These are phyloP conservation scores for Backusella sp. DNA, from an alignment of 192 early-diverging fungal genomes.

Conservation along the genomic window DNA sequence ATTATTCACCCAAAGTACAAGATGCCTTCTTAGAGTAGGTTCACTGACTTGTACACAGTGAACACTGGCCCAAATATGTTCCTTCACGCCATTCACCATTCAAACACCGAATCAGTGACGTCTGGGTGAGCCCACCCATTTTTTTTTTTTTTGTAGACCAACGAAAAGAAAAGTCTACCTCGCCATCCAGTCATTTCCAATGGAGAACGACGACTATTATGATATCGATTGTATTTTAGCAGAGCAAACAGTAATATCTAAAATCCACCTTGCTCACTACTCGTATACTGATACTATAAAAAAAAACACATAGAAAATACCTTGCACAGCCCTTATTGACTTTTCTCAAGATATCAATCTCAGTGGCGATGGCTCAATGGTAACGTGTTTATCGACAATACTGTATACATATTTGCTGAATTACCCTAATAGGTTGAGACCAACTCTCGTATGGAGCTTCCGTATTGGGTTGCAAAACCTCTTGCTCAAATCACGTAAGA, in stretches of 20 bases:
- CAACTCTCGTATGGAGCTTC: slow-evolving; percentile 37
- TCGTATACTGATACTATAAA: not conserved
- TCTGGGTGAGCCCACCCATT: too few relatives aligned
- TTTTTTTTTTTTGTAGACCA: too few relatives aligned
- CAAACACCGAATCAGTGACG: too few relatives aligned
- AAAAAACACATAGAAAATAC: slow-evolving; percentile 24
- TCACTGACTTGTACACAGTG: too few relatives aligned
- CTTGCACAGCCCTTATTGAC: slow-evolving; percentile 23
- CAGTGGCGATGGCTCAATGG: slow-evolving; percentile 31
- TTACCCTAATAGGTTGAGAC: slow-evolving; percentile 14
- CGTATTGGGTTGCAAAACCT: slow-evolving; percentile 44
- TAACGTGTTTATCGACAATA: not conserved
- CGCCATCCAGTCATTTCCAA: not conserved
- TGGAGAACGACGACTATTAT: slow-evolving; percentile 52
- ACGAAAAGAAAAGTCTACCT: not conserved
- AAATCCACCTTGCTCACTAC: too few relatives aligned
- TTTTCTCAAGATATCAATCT: slow-evolving; percentile 30
- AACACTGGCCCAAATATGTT: too few relatives aligned
- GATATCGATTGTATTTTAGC: slow-evolving; percentile 57
- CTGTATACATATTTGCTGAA: not conserved
- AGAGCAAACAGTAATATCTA: slow-evolving; percentile 46
- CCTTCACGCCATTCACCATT: too few relatives aligned
- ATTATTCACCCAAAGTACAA: too few relatives aligned
- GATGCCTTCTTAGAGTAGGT: too few relatives aligned
- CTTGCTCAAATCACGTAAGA: slow-evolving; percentile 28